These are phyloP conservation scores for Ophidiomyces ophidiicola DNA, from an alignment of 2,329 filamentous ascomycete species.

Conservation along the genomic window DNA sequence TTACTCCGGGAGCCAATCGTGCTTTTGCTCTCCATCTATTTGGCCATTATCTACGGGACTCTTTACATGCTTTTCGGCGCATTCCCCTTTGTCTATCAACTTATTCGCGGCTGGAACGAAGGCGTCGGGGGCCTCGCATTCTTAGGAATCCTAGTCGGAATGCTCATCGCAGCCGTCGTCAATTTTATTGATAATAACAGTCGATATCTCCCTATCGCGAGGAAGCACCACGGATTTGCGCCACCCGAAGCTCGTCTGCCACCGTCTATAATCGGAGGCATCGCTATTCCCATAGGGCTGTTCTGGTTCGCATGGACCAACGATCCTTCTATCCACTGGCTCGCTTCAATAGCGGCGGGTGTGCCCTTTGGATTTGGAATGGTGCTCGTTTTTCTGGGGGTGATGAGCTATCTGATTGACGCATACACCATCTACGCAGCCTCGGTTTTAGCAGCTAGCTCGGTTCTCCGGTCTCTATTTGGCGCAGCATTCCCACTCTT, in stretches of 20 bases:
- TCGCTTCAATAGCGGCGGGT: constrained; percentile 38
- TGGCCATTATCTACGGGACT: constrained; percentile 42
- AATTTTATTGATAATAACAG: constrained; percentile 44
- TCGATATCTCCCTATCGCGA: constrained; percentile 39
- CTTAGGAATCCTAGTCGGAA: constrained; percentile 56
- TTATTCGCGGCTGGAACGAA: constrained; percentile 45
- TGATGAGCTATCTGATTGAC: constrained; percentile 58
- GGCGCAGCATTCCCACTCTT: constrained; percentile 74
- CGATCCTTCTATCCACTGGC: constrained; percentile 44
- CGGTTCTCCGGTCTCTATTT: constrained; percentile 64
- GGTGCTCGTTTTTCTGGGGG: constrained; percentile 49
- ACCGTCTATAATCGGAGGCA: constrained; percentile 48
- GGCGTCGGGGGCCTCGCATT: constrained; percentile 54
- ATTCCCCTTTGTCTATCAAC: constrained; percentile 55
- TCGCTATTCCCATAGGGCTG: constrained; percentile 51
- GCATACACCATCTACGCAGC: constrained; percentile 64
- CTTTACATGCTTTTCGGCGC: constrained; percentile 49
- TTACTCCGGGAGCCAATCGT: constrained; percentile 61
- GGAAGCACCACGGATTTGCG: constrained; percentile 42
- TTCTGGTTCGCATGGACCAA: constrained; percentile 62
- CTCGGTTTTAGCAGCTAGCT: constrained; percentile 63
- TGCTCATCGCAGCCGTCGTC: constrained; percentile 47
- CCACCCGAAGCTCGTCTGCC: constrained; percentile 56
- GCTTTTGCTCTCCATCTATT: constrained; percentile 51
- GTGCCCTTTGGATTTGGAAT: constrained; percentile 48